phyloP scores from a whole-genome alignment of 1,284 basidiomycete genomes.

The Amylostereum chailletii region DNA sequence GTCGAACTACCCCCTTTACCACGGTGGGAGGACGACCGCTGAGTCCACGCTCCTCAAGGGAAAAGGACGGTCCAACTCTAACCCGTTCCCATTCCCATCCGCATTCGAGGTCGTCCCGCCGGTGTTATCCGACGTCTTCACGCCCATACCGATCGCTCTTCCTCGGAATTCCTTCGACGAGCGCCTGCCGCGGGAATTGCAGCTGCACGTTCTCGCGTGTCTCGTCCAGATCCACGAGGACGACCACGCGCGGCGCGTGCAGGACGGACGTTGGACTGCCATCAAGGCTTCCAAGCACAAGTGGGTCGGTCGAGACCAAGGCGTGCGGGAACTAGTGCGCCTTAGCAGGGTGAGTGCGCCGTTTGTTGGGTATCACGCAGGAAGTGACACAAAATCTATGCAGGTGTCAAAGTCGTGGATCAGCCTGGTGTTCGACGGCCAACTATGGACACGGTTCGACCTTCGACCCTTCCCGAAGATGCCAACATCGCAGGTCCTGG shows the following conservation, averaged over 20 bases:
- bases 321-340: slow-evolving; percentile 70
- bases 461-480: slow-evolving; percentile 51
- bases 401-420: slow-evolving; percentile 84
- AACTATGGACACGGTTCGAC: slow-evolving; percentile 70
- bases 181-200: slow-evolving; percentile 67
- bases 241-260: slow-evolving; percentile 36
- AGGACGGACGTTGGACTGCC: slow-evolving; percentile 45
- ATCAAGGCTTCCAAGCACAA: slow-evolving; percentile 47
- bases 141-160: slow-evolving; percentile 36
- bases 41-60: slow-evolving; percentile 23
- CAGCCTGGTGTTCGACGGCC: slow-evolving; percentile 75
- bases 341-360: slow-evolving; percentile 61
- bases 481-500: slow-evolving; percentile 38
- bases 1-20: slow-evolving; percentile 12
- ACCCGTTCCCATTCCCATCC: slow-evolving; percentile 46
- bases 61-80: slow-evolving; percentile 57
- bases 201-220: slow-evolving; percentile 50
- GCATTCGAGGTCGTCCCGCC: slow-evolving; percentile 44
- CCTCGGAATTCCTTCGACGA: slow-evolving; percentile 53
- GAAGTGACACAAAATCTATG: slow-evolving; percentile 9
- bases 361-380: slow-evolving; percentile 13
- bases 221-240: slow-evolving; percentile 46
- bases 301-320: slow-evolving; percentile 69
- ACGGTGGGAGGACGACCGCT: slow-evolving; percentile 14
- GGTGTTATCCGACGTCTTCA: slow-evolving; percentile 36